These are phyloP conservation scores for Silene vulgaris DNA, from an alignment of 179 eudicot species.

Conservation along the genomic window DNA sequence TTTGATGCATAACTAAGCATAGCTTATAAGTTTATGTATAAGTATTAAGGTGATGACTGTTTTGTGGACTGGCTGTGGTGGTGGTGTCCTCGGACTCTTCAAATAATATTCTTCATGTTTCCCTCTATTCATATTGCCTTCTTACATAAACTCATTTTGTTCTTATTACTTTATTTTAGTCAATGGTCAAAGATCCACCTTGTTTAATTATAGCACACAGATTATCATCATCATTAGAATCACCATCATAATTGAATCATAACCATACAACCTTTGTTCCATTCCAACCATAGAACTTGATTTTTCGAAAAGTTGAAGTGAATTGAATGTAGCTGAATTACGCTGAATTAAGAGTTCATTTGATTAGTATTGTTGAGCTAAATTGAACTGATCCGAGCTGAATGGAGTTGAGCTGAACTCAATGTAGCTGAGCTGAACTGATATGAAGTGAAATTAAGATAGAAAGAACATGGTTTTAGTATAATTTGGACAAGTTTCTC, in stretches of 20 bases:
- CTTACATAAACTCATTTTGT: constrained; percentile 13
- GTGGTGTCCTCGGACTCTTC: constrained; percentile 40
- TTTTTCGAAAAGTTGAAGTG: too few species aligned
- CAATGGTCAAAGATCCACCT: constrained; percentile 51
- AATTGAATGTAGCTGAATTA: too few species aligned
- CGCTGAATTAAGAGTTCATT: too few species aligned
- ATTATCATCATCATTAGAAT: constrained; percentile 23
- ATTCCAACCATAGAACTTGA: too few species aligned
- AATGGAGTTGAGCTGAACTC: too few species aligned
- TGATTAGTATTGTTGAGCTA: too few species aligned
- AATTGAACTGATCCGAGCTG: too few species aligned
- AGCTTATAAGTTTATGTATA: neutral
- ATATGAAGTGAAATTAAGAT: too few species aligned
- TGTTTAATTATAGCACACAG: constrained; percentile 11
- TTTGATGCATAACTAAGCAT: neutral
- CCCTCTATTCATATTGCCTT: constrained; percentile 19
- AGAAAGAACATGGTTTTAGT: too few species aligned
- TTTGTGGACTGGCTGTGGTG: neutral
- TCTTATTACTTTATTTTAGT: constrained; percentile 25
- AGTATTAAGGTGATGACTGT: neutral
- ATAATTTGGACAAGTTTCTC: too few species aligned
- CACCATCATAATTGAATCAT: constrained; percentile 15
- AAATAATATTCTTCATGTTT: constrained; percentile 31
- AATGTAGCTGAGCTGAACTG: too few species aligned
- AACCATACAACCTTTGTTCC: neutral